Evolutionary conservation across 176 grass and related monocot species (phyloP).

Genomic region (Coix lacrymajobi): DNA sequence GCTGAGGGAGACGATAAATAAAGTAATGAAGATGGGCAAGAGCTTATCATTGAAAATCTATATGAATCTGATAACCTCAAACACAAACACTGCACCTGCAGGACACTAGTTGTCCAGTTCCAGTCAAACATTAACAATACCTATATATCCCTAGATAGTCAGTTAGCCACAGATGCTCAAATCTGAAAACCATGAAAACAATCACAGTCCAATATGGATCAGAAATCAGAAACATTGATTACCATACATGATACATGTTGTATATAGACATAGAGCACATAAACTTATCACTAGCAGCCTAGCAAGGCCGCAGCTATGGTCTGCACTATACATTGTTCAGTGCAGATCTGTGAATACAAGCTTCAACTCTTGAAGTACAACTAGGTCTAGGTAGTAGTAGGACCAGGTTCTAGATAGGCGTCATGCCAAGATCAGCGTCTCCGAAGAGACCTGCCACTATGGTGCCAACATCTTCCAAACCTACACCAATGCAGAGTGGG

Average conservation of each 20-base stretch:
- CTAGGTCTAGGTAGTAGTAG: neutral
- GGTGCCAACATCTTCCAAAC: slow-evolving; percentile 61
- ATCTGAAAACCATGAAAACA: neutral
- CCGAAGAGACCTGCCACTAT: slow-evolving; percentile 42
- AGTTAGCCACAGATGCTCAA: neutral
- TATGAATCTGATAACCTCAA: neutral
- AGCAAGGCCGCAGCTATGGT: neutral
- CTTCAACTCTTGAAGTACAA: neutral
- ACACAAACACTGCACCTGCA: neutral
- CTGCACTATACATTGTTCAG: neutral
- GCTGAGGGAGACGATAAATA: neutral
- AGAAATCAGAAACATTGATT: neutral
- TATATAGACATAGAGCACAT: neutral
- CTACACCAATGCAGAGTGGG: slow-evolving; percentile 57
- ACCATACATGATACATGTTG: neutral
- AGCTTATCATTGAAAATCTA: neutral
- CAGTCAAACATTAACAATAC: neutral
- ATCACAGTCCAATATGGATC: neutral
- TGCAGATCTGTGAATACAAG: neutral
- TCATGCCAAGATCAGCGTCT: neutral
- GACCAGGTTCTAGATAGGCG: neutral
- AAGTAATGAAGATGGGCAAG: neutral
- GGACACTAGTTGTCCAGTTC: neutral
- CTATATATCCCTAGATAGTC: neutral
- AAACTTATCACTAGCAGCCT: neutral